A percentile compares a stretch with the other conserved stretches of the same genome.
Conservation (phyloP, 1,139 yeast species). For the Trichomonascaceae sp. region DNA sequence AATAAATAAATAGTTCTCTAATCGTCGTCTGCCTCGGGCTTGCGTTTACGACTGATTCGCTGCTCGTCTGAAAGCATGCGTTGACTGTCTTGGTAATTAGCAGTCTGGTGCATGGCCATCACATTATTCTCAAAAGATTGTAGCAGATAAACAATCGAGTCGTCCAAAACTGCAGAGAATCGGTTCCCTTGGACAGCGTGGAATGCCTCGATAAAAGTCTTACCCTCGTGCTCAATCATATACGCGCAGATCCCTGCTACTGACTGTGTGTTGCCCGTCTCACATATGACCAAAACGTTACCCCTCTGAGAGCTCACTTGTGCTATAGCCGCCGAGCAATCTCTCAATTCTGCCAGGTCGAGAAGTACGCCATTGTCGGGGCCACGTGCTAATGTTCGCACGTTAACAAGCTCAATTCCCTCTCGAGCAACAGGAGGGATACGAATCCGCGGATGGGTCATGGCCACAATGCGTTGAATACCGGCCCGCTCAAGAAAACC, state of each 20-base stretch:
- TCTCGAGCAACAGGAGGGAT: not conserved
- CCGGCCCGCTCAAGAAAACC: conserved; percentile 14
- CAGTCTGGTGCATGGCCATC: too few relatives aligned
- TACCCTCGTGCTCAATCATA: conserved; percentile 11
- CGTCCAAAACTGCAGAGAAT: conserved; percentile 18
- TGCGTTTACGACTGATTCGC: too few relatives aligned
- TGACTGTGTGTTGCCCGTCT: conserved; percentile 23
- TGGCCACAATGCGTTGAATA: conserved; percentile 8
- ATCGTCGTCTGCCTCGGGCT: too few relatives aligned
- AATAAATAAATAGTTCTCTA: not conserved
- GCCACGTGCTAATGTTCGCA: too few relatives aligned
- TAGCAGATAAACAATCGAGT: conserved; percentile 14
- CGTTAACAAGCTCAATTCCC: not conserved
- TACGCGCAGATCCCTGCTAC: conserved; percentile 23
- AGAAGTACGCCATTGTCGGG: not conserved
- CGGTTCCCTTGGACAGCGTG: conserved; percentile 21
- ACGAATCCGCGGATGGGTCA: not conserved
- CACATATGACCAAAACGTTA: conserved; percentile 16
- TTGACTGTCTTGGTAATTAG: too few relatives aligned
- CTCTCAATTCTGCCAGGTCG: not conserved
- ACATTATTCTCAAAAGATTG: conserved; percentile 11
- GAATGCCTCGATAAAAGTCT: conserved; percentile 15
- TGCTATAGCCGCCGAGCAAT: not conserved
- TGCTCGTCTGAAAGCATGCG: too few relatives aligned
- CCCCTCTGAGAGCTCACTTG: not conserved